Conservation (phyloP, 768 basidiomycete species). For the Kwoniella newhampshirensis region DNA sequence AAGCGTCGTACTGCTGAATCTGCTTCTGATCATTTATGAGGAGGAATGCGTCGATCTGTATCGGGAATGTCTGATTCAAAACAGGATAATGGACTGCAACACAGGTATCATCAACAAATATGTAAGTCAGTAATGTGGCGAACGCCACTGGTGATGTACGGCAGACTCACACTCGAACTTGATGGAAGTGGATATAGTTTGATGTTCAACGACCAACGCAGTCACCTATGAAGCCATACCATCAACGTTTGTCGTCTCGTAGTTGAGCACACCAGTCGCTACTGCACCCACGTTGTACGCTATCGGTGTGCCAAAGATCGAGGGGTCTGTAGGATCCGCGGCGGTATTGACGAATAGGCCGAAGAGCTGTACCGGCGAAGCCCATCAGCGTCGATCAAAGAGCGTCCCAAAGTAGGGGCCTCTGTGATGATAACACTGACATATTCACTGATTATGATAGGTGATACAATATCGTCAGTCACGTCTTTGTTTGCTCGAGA, state of each 20-base stretch:
- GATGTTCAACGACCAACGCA: conserved; percentile 21
- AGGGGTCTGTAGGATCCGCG: conserved; percentile 23
- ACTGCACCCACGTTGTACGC: conserved; percentile 29
- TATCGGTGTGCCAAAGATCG: conserved; percentile 24
- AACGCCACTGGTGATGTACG: no score
- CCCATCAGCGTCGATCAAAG: no score
- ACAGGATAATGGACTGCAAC: conserved; percentile 21
- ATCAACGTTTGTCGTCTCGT: no score
- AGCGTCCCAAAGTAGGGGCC: no score
- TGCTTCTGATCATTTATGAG: conserved; percentile 17
- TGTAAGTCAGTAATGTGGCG: no score
- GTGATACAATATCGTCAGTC: no score
- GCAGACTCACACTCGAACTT: conserved; percentile 25
- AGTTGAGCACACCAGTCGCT: no score
- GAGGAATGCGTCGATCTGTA: conserved; percentile 30
- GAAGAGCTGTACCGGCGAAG: conserved; percentile 20
- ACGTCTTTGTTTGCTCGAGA: no score
- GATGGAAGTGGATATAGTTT: conserved; percentile 20
- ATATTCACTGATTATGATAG: no score
- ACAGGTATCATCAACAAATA: neutral
- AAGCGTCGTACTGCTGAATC: conserved; percentile 22
- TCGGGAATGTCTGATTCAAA: conserved; percentile 30
- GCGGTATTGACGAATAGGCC: conserved; percentile 30
- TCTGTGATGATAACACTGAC: no score
- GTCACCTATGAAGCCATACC: conserved; percentile 27